A percentile compares a stretch with the other conserved stretches of the same genome.
Evolutionary conservation across 1,284 basidiomycete species (phyloP).

Genomic region (Schizopora paradoxa): DNA sequence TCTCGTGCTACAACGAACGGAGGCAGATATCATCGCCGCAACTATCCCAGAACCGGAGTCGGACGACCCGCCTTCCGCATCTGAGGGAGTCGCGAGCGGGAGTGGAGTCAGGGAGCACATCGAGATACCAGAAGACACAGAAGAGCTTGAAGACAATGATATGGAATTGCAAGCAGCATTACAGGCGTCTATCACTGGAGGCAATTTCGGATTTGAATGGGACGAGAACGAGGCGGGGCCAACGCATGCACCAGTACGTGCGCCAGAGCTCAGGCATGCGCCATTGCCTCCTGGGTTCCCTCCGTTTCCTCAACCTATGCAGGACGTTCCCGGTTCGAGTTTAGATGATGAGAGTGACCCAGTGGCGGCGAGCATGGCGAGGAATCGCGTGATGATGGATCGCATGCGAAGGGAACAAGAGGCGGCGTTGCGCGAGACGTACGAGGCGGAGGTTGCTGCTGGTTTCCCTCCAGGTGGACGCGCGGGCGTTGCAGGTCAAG

Average conservation of each 20-base stretch:
- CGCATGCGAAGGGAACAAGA: conserved; percentile 67
- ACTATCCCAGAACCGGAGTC: conserved; percentile 36
- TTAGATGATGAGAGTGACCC: conserved; percentile 39
- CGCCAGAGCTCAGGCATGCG: conserved; percentile 7
- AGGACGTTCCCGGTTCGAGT: not conserved
- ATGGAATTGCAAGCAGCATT: conserved; percentile 81
- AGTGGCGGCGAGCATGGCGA: conserved; percentile 60
- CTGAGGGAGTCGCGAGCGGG: conserved; percentile 13
- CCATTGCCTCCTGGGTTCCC: conserved; percentile 8
- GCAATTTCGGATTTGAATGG: conserved; percentile 5
- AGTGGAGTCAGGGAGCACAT: conserved; percentile 5
- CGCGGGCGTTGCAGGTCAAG: conserved; percentile 13
- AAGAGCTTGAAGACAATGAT: conserved; percentile 66
- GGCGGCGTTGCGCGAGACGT: conserved; percentile 55
- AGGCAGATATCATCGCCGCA: conserved; percentile 61
- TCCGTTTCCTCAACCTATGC: not conserved
- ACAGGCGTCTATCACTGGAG: conserved; percentile 63
- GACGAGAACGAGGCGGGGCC: conserved; percentile 2
- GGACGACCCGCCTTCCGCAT: conserved; percentile 37
- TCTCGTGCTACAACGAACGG: conserved; percentile 52
- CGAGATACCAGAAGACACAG: conserved; percentile 19
- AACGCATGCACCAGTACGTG: conserved; percentile 5
- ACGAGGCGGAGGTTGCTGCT: conserved; percentile 40
- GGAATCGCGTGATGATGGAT: conserved; percentile 57
- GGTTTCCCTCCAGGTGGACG: conserved; percentile 22